Percentiles rank a stretch among this genome's conserved stretches.
Conservation (phyloP, 176 grass and related monocot genomes). For the Zea mays region Zm-B73-REFERENCE-NAM-5.0 NC_050102.1:181729001-181729500, state of each 20-base stretch:
- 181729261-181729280: conserved; percentile 1
- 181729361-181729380: conserved; percentile 85
- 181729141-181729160: not conserved
- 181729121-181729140: not conserved
- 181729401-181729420: conserved; percentile 3
- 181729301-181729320: conserved; percentile 73
- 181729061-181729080: not conserved
- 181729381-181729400: conserved; percentile 34
- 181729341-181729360: conserved; percentile 99
- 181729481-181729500: conserved; percentile 70
- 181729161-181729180: not conserved
- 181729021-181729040: not conserved
- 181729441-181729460: conserved; percentile 38
- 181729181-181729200: not conserved
- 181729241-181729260: not conserved
- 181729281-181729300: conserved; percentile 64
- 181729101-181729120: not conserved
- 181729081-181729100: not conserved
- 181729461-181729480: conserved; percentile 87
- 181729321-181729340: conserved; percentile 89
- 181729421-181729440: conserved; percentile 35
- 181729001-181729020: not conserved
- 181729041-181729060: not conserved
- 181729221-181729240: not conserved
- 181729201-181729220: not conserved